Base-by-base conservation (phyloP, 305 asterid species). In the Plantago lanceolata region DNA sequence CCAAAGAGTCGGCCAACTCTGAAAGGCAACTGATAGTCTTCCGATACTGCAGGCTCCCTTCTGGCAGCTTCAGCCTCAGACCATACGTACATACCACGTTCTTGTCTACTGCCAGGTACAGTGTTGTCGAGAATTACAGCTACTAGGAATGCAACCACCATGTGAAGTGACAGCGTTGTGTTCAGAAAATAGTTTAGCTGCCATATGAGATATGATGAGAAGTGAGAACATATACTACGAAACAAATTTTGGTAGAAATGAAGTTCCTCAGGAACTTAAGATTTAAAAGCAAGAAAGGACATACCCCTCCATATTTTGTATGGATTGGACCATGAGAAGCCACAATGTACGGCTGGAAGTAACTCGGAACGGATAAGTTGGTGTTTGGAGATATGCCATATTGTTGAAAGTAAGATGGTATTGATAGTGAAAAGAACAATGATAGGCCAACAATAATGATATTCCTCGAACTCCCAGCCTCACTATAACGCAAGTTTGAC, bases 391-490 rank as follows among this genome's bases (percentile, higher is more conserved):
- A 79, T 76, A 88, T 59, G 8, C 88, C 96, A 24, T 90, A 90
- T 65, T 94, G 97, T 84, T 94, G 99, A 66, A 88, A 90, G 75
- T 94, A 94, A 59, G 97, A 89, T 5, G 99, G 96, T 69, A 94
- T 56, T 0, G 99, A 84, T 18, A 88, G 84, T 44, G 99, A 83
- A 62, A 94, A 82, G 83, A 90, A 94, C 65, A 94, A 70, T 60
- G 99, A 88, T 61, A 94, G 70, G 55, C 99, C 99, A 5, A 94
- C 87, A 8, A 94, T 94, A 73, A 94, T 94, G 37, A 94, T 86
- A 81, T 94, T 94, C 70, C 99, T 86, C 5, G 99, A 90, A 80
- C 97, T 94, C 53, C 99, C 97, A 0, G 97, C 96, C 79, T 90
- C 99, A 2, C 99, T 90, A 67, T 94, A 90, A 1, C 99, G 84